These are phyloP conservation scores for Zasmidium citrigriseum DNA, from an alignment of 2,329 filamentous ascomycete species.

Conservation along the genomic window DNA sequence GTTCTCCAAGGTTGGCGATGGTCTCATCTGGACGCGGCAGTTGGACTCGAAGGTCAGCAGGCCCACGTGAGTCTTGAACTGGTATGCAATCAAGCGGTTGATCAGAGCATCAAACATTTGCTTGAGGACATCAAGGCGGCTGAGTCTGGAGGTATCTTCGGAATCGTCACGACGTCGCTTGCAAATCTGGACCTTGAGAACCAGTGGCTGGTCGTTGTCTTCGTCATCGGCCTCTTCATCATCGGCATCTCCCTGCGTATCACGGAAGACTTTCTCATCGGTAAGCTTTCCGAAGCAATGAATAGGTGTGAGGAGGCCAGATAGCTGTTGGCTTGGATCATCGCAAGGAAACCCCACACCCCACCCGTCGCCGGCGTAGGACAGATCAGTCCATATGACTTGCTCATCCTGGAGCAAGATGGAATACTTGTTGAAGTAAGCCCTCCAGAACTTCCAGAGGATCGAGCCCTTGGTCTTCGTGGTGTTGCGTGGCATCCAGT, in stretches of 20 bases:
- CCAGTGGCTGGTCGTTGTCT: conserved; percentile 16
- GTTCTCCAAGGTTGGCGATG: conserved; percentile 40
- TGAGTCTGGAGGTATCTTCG: conserved; percentile 13
- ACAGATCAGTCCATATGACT: conserved; percentile 15
- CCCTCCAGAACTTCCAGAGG: conserved; percentile 31
- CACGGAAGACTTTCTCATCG: conserved; percentile 21
- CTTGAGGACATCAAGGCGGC: conserved; percentile 38
- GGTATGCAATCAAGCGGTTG: conserved; percentile 41
- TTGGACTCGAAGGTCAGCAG: conserved; percentile 37
- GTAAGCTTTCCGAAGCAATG: conserved; percentile 24
- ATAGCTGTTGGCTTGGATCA: conserved; percentile 9
- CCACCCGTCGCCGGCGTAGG: conserved; percentile 15
- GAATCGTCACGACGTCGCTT: neutral
- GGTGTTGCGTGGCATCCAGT: conserved; percentile 28
- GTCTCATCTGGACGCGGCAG: conserved; percentile 27
- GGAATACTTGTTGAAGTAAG: conserved; percentile 1
- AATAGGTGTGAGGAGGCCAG: conserved; percentile 16
- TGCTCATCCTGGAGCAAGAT: neutral
- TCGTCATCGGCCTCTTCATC: conserved; percentile 1
- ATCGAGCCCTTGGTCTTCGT: conserved; percentile 24
- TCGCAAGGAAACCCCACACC: neutral
- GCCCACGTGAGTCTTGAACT: conserved; percentile 39
- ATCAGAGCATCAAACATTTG: conserved; percentile 41
- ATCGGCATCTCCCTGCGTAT: too few species aligned
- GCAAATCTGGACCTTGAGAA: conserved; percentile 22